A percentile compares a stretch with the other conserved stretches of the same genome.
Evolutionary conservation across 306 rosid genomes (phyloP).

Genomic region (Neltuma alba): DNA sequence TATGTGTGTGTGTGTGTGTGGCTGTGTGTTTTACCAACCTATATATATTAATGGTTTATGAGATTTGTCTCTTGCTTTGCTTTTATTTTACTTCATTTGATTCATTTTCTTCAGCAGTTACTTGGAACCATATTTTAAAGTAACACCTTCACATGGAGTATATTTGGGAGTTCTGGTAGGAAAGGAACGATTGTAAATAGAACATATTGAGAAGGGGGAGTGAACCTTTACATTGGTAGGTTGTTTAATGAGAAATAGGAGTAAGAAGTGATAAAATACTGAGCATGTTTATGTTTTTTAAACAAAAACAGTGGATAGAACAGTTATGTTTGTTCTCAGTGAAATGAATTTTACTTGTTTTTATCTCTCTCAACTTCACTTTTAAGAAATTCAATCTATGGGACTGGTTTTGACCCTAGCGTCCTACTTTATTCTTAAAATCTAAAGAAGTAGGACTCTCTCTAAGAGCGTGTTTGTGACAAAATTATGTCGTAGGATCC

Average conservation of each 20-base stretch:
- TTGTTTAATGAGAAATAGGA: neutral
- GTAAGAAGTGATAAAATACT: neutral
- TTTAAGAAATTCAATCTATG: neutral
- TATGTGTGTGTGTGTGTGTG: too few relatives aligned
- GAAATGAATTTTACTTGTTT: neutral
- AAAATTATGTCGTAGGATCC: too few relatives aligned
- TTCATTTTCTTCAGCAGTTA: neutral
- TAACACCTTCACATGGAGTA: neutral
- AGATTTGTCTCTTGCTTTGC: neutral
- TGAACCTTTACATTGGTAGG: neutral
- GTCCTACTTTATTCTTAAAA: neutral
- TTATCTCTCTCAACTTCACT: neutral
- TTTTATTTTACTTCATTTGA: neutral
- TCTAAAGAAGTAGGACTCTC: neutral
- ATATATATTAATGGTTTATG: neutral
- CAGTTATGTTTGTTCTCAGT: neutral
- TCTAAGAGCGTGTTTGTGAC: neutral
- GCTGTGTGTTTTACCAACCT: neutral
- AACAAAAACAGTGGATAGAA: neutral
- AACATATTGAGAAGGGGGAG: neutral
- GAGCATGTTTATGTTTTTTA: neutral
- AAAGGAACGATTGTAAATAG: neutral
- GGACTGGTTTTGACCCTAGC: neutral
- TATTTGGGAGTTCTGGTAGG: neutral
- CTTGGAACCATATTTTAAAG: neutral